Evolutionary conservation across 768 basidiomycete genomes (phyloP).

Genomic region (Tulasnella sp.): DNA sequence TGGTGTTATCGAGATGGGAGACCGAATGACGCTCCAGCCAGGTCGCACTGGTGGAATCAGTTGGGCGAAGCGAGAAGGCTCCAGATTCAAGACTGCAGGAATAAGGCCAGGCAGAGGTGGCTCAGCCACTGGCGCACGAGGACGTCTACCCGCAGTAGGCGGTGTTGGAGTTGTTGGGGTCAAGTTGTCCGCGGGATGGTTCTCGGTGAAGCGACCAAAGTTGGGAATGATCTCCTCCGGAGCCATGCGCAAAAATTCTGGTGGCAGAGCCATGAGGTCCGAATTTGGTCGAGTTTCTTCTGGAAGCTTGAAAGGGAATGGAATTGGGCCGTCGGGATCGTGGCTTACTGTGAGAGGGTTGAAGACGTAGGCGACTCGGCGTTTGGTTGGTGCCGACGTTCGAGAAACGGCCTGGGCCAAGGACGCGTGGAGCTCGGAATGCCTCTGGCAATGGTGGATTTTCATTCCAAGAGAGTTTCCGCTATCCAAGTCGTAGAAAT

Average conservation of each 20-base stretch:
- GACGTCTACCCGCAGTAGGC: background rate
- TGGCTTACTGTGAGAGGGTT: background rate
- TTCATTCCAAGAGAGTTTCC: slow-evolving; percentile 2
- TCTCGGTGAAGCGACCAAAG: background rate
- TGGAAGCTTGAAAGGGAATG: background rate
- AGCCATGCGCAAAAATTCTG: background rate
- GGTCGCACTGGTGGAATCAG: background rate
- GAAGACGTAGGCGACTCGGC: background rate
- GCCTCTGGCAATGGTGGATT: background rate
- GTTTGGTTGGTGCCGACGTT: background rate
- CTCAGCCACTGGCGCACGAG: background rate
- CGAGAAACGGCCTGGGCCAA: background rate
- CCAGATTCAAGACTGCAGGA: background rate
- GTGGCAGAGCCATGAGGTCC: background rate
- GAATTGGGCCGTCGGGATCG: background rate
- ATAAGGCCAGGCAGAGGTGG: background rate
- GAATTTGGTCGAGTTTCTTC: background rate
- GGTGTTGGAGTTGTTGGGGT: background rate
- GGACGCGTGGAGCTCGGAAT: background rate
- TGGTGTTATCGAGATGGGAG: background rate
- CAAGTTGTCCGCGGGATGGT: background rate
- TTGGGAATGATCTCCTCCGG: background rate
- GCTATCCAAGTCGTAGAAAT: background rate
- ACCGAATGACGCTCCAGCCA: background rate
- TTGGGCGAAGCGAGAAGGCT: background rate